A percentile compares a stretch with the other conserved stretches of the same genome.
Evolutionary conservation across 2,329 filamentous ascomycete genomes (phyloP).

Genomic region (Keithomyces neogunnii): DNA sequence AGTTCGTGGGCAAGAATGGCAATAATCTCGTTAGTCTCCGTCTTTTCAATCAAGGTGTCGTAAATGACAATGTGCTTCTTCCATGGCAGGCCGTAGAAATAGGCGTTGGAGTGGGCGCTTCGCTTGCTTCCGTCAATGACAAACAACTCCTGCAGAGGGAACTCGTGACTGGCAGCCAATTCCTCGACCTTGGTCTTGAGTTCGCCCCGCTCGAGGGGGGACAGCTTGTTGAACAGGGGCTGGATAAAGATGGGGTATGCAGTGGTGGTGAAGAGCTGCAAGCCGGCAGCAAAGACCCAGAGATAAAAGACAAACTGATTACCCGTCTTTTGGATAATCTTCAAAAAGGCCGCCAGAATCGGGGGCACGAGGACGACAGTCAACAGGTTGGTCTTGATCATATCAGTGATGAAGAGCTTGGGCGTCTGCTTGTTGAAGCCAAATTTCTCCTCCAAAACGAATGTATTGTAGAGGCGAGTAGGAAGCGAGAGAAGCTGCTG

Average conservation of each 20-base stretch:
- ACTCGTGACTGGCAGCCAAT: conserved; percentile 75
- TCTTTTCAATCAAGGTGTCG: conserved; percentile 95
- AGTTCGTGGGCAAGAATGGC: conserved; percentile 93
- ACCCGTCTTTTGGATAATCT: conserved; percentile 90
- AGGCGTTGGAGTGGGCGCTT: conserved; percentile 80
- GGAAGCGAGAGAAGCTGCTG: conserved; percentile 75
- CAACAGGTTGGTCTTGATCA: conserved; percentile 84
- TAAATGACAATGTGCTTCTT: conserved; percentile 99
- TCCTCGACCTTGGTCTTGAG: conserved; percentile 84
- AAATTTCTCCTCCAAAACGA: conserved; percentile 92
- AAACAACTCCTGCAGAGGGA: conserved; percentile 86
- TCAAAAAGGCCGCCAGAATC: conserved; percentile 83
- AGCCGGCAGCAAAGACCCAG: conserved; percentile 81
- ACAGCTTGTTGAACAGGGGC: conserved; percentile 96
- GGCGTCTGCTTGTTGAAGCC: conserved; percentile 98
- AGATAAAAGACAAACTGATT: conserved; percentile 96
- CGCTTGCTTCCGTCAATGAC: conserved; percentile 91
- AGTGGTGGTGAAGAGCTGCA: conserved; percentile 92
- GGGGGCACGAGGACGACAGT: conserved; percentile 74
- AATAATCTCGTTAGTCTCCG: conserved; percentile 81
- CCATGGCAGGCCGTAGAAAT: conserved; percentile 97
- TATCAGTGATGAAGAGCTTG: conserved; percentile 78
- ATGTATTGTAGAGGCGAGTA: conserved; percentile 82
- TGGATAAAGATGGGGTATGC: conserved; percentile 93
- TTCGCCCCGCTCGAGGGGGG: conserved; percentile 76